Conservation (phyloP, 2,329 filamentous ascomycete species). For the Aspergillus sp. region DNA sequence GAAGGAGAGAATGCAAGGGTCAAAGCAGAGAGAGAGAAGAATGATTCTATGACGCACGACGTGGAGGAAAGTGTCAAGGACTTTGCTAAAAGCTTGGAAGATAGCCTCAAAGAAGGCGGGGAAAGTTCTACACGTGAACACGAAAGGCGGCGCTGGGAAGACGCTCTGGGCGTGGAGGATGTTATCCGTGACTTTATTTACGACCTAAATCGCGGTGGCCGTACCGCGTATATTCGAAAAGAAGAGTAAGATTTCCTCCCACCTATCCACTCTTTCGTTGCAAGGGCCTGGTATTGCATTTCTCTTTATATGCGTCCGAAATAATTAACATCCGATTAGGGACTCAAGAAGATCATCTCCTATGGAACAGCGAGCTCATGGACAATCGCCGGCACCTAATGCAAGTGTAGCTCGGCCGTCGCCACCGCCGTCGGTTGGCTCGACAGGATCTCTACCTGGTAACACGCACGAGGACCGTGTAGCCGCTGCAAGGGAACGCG, state of each 20-base stretch:
- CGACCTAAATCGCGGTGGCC: slow-evolving; percentile 84
- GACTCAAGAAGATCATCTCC: slow-evolving; percentile 53
- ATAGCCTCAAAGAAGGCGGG: slow-evolving; percentile 78
- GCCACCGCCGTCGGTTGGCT: slow-evolving; percentile 50
- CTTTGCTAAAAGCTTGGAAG: slow-evolving; percentile 80
- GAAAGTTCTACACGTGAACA: slow-evolving; percentile 79
- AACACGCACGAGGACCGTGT: slow-evolving; percentile 91
- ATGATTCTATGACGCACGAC: slow-evolving; percentile 94
- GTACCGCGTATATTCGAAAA: slow-evolving; percentile 68
- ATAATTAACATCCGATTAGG: slow-evolving; percentile 30
- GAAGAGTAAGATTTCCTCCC: slow-evolving; percentile 51
- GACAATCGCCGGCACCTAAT: slow-evolving; percentile 51
- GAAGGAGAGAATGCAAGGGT: slow-evolving; percentile 85
- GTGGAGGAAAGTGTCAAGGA: slow-evolving; percentile 95
- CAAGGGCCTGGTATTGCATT: neutral
- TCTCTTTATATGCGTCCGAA: too few species aligned
- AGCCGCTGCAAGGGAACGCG: slow-evolving; percentile 95
- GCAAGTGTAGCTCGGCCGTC: slow-evolving; percentile 35
- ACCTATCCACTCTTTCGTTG: neutral
- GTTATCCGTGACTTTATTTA: slow-evolving; percentile 98
- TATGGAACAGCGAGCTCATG: slow-evolving; percentile 53
- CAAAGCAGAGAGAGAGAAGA: slow-evolving; percentile 83
- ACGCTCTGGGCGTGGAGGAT: slow-evolving; percentile 92
- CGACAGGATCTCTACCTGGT: slow-evolving; percentile 75
- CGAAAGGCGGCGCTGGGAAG: slow-evolving; percentile 91